Conservation (phyloP, 176 grass and related monocot genomes). For the Zizania latifolia region DNA sequence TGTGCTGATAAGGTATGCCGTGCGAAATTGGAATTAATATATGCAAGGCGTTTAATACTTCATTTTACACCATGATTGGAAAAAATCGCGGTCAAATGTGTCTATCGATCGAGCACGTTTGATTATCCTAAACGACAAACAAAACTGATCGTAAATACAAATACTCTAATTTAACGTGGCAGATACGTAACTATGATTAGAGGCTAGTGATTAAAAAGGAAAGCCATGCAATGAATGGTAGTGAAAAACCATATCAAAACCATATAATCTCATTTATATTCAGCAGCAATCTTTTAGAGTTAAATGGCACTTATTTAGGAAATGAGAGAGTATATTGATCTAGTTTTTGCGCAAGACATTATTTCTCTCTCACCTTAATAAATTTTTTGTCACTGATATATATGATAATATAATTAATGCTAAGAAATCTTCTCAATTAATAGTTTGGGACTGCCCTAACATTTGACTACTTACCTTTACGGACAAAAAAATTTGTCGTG, state of each 20-base stretch:
- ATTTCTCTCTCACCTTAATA: not conserved
- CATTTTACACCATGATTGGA: not conserved
- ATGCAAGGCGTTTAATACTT: not conserved
- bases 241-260: not conserved
- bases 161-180: not conserved
- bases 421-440: too few species aligned
- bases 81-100: not conserved
- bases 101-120: too few species aligned
- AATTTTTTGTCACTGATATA: not conserved
- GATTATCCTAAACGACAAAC: not conserved
- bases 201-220: not conserved
- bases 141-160: not conserved
- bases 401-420: too few species aligned
- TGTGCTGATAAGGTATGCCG: too few species aligned
- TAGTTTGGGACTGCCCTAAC: too few species aligned
- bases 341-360: too few species aligned
- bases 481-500: not conserved
- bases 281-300: not conserved
- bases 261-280: not conserved
- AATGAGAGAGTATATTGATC: too few species aligned
- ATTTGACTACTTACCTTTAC: too few species aligned
- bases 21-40: not conserved
- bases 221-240: not conserved
- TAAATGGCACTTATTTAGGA: not conserved
- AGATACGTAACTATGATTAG: not conserved